Conservation (phyloP, 306 rosid species). For the Arachis stenosperma region DNA sequence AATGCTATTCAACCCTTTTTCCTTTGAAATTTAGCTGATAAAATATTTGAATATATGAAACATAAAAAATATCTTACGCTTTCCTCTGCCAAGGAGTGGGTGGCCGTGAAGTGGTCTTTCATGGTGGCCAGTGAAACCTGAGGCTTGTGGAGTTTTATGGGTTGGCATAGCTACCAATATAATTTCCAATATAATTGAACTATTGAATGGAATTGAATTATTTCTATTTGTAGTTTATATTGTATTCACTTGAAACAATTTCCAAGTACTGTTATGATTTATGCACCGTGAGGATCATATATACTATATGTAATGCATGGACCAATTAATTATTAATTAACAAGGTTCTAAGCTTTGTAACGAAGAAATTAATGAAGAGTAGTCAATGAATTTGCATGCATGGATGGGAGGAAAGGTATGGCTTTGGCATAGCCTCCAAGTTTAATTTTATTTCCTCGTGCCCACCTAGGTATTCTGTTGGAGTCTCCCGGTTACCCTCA, state of each 20-base stretch:
- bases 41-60: not conserved
- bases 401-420: slow-evolving; percentile 53
- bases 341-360: slow-evolving; percentile 52
- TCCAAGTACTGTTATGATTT: slow-evolving; percentile 25
- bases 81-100: slow-evolving; percentile 55
- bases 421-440: slow-evolving; percentile 58
- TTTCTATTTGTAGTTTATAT: not conserved
- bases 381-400: not conserved
- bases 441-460: slow-evolving; percentile 51
- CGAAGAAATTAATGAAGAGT: slow-evolving; percentile 44
- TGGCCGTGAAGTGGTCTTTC: slow-evolving; percentile 41
- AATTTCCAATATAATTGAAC: too few relatives aligned
- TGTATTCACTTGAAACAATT: slow-evolving; percentile 10
- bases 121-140: slow-evolving; percentile 37
- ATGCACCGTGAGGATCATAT: not conserved
- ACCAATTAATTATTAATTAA: too few relatives aligned
- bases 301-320: not conserved
- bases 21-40: not conserved
- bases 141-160: slow-evolving; percentile 2
- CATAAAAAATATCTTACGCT: slow-evolving; percentile 38
- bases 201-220: not conserved
- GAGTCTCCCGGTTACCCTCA: slow-evolving; percentile 1
- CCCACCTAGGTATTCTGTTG: slow-evolving; percentile 17
- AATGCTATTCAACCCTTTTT: not conserved
- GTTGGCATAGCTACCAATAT: slow-evolving; percentile 38